Base-by-base conservation (phyloP, 306 rosid species). In the Rosa chinensis region DNA sequence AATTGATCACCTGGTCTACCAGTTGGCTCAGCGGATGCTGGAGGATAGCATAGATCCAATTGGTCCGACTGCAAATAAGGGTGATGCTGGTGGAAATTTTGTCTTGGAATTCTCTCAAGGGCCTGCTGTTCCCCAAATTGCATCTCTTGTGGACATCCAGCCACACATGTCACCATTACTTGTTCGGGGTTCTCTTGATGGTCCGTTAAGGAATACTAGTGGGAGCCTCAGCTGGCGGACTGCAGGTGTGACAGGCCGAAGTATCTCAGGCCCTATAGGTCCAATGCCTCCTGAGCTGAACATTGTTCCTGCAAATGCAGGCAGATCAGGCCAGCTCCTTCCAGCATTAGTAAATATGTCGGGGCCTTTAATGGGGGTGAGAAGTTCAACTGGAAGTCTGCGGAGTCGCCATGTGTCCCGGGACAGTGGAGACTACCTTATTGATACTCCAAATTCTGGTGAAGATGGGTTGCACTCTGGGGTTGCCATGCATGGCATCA, bases 81-180 rank as follows among this genome's bases (percentile, higher is more conserved):
- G 87, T 76, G 99, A 96, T 87, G 83, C 86, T 10, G 21, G 81
- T 88, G 96, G 91, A 62, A 95, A 91, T 80, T 90, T 89, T 80
- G 96, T 96, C 79, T 80, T 96, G 88, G 98, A 96, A 83, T 96
- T 96, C 84, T 96, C 99, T 28, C 99, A 96, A 89, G 99, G 98
- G 70, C 99, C 98, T 78, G 86, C 90, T 6, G 89, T 90, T 56
- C 90, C 98, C 79, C 99, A 93, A 86, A 89, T 93, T 85, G 61
- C 97, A 63, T 90, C 99, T 32, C 90, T 86, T 78, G 88, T 91
- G 80, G 99, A 96, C 84, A 93, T 87, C 88, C 98, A 91, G 73
- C 98, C 98, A 12, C 99, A 96, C 89, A 96, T 93, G 99, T 93
- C 99, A 28, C 99, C 98, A 12, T 89, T 96, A 89, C 99, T 96